A percentile compares a stretch with the other conserved stretches of the same genome.
Conservation (phyloP, 176 grass and related monocot species). For the Oropetium thomaeum region DNA sequence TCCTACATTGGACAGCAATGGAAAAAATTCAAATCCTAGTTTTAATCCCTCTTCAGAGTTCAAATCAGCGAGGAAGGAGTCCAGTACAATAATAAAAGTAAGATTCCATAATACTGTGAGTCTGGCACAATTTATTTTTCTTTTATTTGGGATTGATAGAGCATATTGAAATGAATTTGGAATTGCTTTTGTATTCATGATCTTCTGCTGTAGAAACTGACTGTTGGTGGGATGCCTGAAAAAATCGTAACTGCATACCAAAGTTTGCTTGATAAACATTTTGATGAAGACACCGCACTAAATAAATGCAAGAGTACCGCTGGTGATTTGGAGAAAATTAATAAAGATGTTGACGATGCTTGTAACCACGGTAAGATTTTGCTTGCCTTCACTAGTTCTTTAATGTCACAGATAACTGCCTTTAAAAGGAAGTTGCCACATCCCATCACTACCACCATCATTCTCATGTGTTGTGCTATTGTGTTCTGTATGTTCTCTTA, state of each 20-base stretch:
- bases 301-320: constrained; percentile 64
- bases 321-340: constrained; percentile 72
- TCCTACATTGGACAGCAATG: constrained; percentile 48
- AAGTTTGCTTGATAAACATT: constrained; percentile 68
- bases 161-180: constrained; percentile 28
- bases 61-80: constrained; percentile 67
- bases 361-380: constrained; percentile 60
- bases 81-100: constrained; percentile 69
- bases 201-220: constrained; percentile 67
- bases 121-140: constrained; percentile 18
- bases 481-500: constrained; percentile 4
- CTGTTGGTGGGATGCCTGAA: constrained; percentile 80
- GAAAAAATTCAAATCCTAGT: constrained; percentile 57
- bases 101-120: constrained; percentile 28
- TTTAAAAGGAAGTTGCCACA: neutral
- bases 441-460: neutral
- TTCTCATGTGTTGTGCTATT: neutral
- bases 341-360: constrained; percentile 67
- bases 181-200: constrained; percentile 23
- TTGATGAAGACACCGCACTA: constrained; percentile 69
- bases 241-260: constrained; percentile 84
- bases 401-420: neutral
- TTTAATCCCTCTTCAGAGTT: constrained; percentile 51
- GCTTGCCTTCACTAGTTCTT: constrained; percentile 6
- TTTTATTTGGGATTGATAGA: neutral